Evolutionary conservation across 495 filamentous ascomycete genomes (phyloP).

Genomic region (Penicillium subrubescens): DNA sequence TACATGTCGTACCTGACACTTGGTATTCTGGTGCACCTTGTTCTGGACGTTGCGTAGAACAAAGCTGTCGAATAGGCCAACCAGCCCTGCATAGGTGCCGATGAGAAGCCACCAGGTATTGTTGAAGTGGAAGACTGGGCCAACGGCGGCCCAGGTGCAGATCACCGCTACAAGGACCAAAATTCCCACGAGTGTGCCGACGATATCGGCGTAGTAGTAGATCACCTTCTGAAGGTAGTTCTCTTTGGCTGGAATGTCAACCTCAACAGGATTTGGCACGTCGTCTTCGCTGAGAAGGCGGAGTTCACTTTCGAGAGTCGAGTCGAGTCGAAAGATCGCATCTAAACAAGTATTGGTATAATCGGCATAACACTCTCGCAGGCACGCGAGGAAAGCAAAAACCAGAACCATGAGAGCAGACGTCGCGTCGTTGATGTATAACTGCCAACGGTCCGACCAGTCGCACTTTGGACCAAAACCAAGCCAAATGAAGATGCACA

Average conservation of each 20-base stretch:
- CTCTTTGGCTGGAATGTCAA: slow-evolving; percentile 28
- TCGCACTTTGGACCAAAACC: slow-evolving; percentile 29
- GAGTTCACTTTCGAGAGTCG: slow-evolving; percentile 36
- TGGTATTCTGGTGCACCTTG: slow-evolving; percentile 30
- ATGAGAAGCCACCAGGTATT: slow-evolving; percentile 45
- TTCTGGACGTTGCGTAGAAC: slow-evolving; percentile 41
- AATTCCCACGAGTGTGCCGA: slow-evolving; percentile 39
- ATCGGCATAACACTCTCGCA: slow-evolving; percentile 38
- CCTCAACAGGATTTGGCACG: slow-evolving; percentile 23
- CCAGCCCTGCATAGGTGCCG: slow-evolving; percentile 44
- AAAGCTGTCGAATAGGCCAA: slow-evolving; percentile 43
- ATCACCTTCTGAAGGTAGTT: slow-evolving; percentile 28
- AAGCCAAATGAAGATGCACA: slow-evolving; percentile 39
- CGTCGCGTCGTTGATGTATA: slow-evolving; percentile 44
- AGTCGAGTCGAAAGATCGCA: slow-evolving; percentile 38
- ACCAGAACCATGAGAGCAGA: slow-evolving; percentile 39
- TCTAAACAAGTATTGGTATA: slow-evolving; percentile 31
- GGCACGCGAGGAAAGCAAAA: slow-evolving; percentile 41
- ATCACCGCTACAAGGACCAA: slow-evolving; percentile 30
- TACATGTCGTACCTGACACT: slow-evolving; percentile 25
- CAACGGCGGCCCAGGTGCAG: slow-evolving; percentile 34
- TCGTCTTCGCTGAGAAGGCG: slow-evolving; percentile 29
- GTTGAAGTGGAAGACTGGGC: slow-evolving; percentile 32
- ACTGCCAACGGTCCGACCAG: slow-evolving; percentile 39
- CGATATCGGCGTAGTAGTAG: slow-evolving; percentile 39